A percentile compares a stretch with the other conserved stretches of the same genome.
Evolutionary conservation across 495 filamentous ascomycete species (phyloP).

Genomic region (Penicillium macrosclerotiorum): DNA sequence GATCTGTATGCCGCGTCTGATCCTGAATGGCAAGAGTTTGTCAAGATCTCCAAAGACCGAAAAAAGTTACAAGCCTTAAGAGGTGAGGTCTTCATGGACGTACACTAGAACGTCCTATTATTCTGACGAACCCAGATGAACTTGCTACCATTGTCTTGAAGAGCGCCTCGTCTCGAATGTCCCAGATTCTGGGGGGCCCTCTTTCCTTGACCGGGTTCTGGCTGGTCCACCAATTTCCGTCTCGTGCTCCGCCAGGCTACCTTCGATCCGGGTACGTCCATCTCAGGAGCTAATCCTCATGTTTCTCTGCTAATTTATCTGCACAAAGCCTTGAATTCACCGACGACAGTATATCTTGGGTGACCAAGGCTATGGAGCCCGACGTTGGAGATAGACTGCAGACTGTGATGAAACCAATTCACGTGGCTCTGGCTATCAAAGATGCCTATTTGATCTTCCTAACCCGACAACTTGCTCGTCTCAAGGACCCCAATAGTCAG

Average conservation of each 20-base stretch:
- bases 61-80: slow-evolving; percentile 45
- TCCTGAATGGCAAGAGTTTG: slow-evolving; percentile 70
- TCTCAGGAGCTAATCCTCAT: no score
- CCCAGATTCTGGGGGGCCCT: slow-evolving; percentile 46
- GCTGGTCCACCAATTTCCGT: slow-evolving; percentile 61
- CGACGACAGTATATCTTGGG: slow-evolving; percentile 50
- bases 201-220: slow-evolving; percentile 50
- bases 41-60: slow-evolving; percentile 54
- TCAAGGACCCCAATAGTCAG: slow-evolving; percentile 19
- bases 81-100: no score
- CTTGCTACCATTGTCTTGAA: slow-evolving; percentile 45
- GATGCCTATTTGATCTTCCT: slow-evolving; percentile 35
- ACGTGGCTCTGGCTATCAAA: slow-evolving; percentile 34
- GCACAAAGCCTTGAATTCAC: slow-evolving; percentile 50
- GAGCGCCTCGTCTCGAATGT: slow-evolving; percentile 30
- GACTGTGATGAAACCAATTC: slow-evolving; percentile 32
- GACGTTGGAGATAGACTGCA: slow-evolving; percentile 35
- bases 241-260: slow-evolving; percentile 57
- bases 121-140: slow-evolving; percentile 42
- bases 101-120: no score
- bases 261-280: slow-evolving; percentile 54
- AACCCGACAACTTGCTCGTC: slow-evolving; percentile 29
- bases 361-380: slow-evolving; percentile 40
- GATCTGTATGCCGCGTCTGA: slow-evolving; percentile 58
- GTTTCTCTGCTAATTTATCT: slow-evolving; percentile 11